Evolutionary conservation across 1,284 basidiomycete genomes (phyloP), one percentile per base, ranked within the genome.

Genomic region (Psilocybe mexicana): DNA sequence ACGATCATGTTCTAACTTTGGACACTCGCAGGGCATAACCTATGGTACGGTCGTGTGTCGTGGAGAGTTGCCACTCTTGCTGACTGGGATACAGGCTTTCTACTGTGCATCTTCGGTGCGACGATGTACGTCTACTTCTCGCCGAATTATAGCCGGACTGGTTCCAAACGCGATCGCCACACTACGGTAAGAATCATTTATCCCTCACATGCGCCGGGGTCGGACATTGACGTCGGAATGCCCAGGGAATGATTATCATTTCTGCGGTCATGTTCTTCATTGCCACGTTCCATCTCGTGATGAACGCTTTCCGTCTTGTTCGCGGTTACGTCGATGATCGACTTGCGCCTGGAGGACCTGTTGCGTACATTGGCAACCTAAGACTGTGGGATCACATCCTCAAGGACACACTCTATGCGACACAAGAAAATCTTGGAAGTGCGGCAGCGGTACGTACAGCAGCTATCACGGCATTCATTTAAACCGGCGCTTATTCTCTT

Each of bases 121-220:
- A 54, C 52, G 8, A 54, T 54, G 52, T 54, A 54, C 26, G 44
- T 54, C 3, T 46, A 33, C 11, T 54, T 54, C 43, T 54, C 52
- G 2, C 35, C 43, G 4, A 47, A 12, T 10, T 54, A 54, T 25
- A 46, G 33, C 26, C 30, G 24, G 30, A 38, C 30, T 10, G 30
- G 44, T 8, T 48, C 46, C 30, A 48, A 35, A n/a, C 46, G 46
- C n/a, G 43, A 45, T 36, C 26, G 33, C 2, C 43, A 54, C 35
- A 54, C 52, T 8, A 47, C 44, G 6, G 52, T 54, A 46, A 38
- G 52, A 2, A 24, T 24, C 10, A 18, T 18, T 18, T 18, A 18
- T 18, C 18, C 18, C 18, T 18, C 18, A 18, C 18, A 18, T 18
- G 18, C 18, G 18, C 18, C 18, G 18, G 18, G 18, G 18, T 18